A percentile compares a stretch with the other conserved stretches of the same genome.
phyloP scores from a whole-genome alignment of 1,139 yeast genomes.

The Diutina mesorugosa region DNA sequence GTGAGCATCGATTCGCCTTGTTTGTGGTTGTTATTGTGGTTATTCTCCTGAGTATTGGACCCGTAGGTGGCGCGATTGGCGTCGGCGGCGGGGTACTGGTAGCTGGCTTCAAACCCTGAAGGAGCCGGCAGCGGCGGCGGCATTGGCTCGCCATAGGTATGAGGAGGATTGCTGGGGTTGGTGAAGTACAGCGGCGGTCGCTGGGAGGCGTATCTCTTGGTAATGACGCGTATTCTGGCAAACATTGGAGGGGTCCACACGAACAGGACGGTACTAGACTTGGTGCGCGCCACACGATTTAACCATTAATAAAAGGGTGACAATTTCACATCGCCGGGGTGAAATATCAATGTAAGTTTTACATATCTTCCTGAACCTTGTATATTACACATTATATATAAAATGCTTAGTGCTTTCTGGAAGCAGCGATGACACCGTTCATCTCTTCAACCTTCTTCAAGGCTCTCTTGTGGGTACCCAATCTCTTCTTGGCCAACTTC shows the following conservation, averaged over 20 bases:
- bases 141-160: not conserved
- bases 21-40: not conserved
- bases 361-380: not conserved
- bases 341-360: not conserved
- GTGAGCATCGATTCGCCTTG: not conserved
- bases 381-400: conserved; percentile 2
- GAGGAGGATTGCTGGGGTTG: not conserved
- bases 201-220: not conserved
- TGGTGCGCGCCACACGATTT: not conserved
- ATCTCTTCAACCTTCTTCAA: conserved; percentile 99
- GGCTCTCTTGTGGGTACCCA: conserved; percentile 99
- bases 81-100: not conserved
- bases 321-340: too few relatives aligned
- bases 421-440: conserved; percentile 92
- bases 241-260: not conserved
- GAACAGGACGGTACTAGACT: not conserved
- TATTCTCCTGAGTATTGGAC: not conserved
- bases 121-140: not conserved
- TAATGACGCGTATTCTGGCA: not conserved
- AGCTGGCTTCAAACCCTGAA: not conserved
- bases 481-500: conserved; percentile 99
- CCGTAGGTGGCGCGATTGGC: not conserved
- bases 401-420: conserved; percentile 60
- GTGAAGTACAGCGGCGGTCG: not conserved
- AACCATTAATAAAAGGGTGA: too few relatives aligned